Evolutionary conservation across 768 basidiomycete species (phyloP), one percentile per base, ranked within the genome.

Genomic region (Phlebiopsis gigantea): DNA sequence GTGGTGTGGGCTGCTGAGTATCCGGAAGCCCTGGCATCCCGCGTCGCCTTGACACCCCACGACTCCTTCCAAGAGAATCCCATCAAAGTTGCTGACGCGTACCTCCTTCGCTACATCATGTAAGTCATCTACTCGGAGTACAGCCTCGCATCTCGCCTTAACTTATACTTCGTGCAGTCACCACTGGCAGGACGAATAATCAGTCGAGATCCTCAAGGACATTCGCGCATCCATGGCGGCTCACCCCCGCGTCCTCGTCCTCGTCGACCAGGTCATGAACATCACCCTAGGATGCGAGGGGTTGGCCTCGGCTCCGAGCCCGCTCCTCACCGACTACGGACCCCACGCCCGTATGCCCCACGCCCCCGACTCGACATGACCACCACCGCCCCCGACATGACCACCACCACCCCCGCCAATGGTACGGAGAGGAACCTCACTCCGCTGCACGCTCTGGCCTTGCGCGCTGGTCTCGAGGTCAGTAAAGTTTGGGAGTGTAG

Each of bases 41-140:
- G 57, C 12, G 31, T 57, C 2, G 12, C n/a, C 31, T 22, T 58
- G 2, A 46, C 56, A 45, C 26, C 45, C 2, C 61, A 62, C 28
- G 58, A 62, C 29, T 62, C 60, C 50, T 62, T 62, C 58, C 30
- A 17, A 12, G 49, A 56, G 19, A 59, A 62, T 29, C 61, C 61
- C 6, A 28, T 62, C 46, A 57, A 52, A 31, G 34, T 34, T 34
- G 60, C 60, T 2, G 57, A 58, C 8, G 57, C 56, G 4, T 61
- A 58, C 39, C 26, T 50, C 19, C 51, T 61, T 46, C 60, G 60
- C 31, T 53, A 53, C 26, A 46, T 60, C 29, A 41, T 60, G 59
- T 60, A 39, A 39, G 34, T 39, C 34, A 17, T 17, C n/a, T n/a
- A n/a, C n/a, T n/a, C n/a, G n/a, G n/a, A n/a, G n/a, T n/a, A n/a